A percentile compares a stretch with the other conserved stretches of the same genome.
Conservation (phyloP, 495 filamentous ascomycete species). For the Talaromyces nanjingensis region DNA sequence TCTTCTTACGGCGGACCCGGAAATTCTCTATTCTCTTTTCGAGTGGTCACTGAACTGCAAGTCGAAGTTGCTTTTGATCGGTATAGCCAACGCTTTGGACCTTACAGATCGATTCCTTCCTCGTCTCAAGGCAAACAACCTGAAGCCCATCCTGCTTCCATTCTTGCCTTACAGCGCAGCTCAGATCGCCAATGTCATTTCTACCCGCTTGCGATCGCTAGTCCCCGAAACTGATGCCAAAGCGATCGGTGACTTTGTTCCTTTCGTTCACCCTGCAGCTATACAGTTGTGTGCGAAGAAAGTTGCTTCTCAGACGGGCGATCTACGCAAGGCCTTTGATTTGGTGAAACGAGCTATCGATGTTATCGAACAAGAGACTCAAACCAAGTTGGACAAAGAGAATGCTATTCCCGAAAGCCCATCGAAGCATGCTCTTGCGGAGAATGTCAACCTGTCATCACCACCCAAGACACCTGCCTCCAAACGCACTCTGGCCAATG, state of each 20-base stretch:
- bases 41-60: slow-evolving; percentile 79
- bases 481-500: slow-evolving; percentile 38
- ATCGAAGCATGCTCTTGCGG: slow-evolving; percentile 52
- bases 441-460: slow-evolving; percentile 65
- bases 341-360: slow-evolving; percentile 87
- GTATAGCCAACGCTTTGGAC: slow-evolving; percentile 95
- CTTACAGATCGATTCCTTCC: slow-evolving; percentile 93
- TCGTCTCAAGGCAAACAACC: slow-evolving; percentile 81
- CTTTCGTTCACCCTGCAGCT: slow-evolving; percentile 88
- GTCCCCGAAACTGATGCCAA: slow-evolving; percentile 41
- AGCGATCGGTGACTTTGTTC: slow-evolving; percentile 50
- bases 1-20: slow-evolving; percentile 76
- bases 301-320: slow-evolving; percentile 85
- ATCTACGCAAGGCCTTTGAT: slow-evolving; percentile 92
- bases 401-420: slow-evolving; percentile 29
- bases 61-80: slow-evolving; percentile 76
- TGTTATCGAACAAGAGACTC: slow-evolving; percentile 76
- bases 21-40: slow-evolving; percentile 83
- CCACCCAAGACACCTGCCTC: slow-evolving; percentile 29
- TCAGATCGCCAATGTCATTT: slow-evolving; percentile 86
- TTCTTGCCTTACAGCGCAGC: slow-evolving; percentile 86
- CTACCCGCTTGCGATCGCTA: slow-evolving; percentile 69
- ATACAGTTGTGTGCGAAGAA: slow-evolving; percentile 92
- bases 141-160: slow-evolving; percentile 83
- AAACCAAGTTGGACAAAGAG: slow-evolving; percentile 35